phyloP scores from a whole-genome alignment of 2,329 filamentous ascomycete genomes.

The Epichloe festucae region DNA sequence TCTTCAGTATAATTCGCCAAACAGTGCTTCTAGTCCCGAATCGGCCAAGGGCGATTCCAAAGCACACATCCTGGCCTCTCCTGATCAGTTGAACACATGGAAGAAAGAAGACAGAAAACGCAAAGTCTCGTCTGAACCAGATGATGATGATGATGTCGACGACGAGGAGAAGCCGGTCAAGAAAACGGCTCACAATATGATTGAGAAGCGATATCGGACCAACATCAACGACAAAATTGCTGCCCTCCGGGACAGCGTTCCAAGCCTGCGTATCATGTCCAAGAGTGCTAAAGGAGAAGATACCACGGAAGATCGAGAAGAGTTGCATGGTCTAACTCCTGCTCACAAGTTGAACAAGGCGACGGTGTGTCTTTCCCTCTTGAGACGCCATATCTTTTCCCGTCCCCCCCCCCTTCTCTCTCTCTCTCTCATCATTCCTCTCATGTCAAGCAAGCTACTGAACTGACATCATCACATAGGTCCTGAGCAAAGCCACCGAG shows the following conservation, averaged over 20 bases:
- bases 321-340: slow-evolving; percentile 60
- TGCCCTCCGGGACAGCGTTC: slow-evolving; percentile 80
- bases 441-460: neutral
- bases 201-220: slow-evolving; percentile 91
- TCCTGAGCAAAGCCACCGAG: slow-evolving; percentile 88
- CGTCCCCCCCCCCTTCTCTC: neutral
- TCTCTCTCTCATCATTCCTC: too few species aligned
- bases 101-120: slow-evolving; percentile 47
- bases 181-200: slow-evolving; percentile 97
- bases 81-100: slow-evolving; percentile 37
- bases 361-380: slow-evolving; percentile 42
- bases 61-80: slow-evolving; percentile 41
- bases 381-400: neutral
- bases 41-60: slow-evolving; percentile 37
- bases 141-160: slow-evolving; percentile 42
- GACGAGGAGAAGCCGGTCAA: slow-evolving; percentile 49
- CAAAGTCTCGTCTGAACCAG: slow-evolving; percentile 48
- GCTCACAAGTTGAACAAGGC: slow-evolving; percentile 96
- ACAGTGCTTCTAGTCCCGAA: slow-evolving; percentile 44
- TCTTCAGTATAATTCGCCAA: slow-evolving; percentile 46
- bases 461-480: slow-evolving; percentile 23
- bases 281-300: slow-evolving; percentile 58
- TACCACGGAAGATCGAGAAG: slow-evolving; percentile 61
- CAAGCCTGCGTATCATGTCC: slow-evolving; percentile 73
- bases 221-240: slow-evolving; percentile 97